A percentile compares a stretch with the other conserved stretches of the same genome.
These are phyloP conservation scores for Carex kokanica DNA, from an alignment of 176 grass and related monocot genomes.

Conservation along the genomic window DNA sequence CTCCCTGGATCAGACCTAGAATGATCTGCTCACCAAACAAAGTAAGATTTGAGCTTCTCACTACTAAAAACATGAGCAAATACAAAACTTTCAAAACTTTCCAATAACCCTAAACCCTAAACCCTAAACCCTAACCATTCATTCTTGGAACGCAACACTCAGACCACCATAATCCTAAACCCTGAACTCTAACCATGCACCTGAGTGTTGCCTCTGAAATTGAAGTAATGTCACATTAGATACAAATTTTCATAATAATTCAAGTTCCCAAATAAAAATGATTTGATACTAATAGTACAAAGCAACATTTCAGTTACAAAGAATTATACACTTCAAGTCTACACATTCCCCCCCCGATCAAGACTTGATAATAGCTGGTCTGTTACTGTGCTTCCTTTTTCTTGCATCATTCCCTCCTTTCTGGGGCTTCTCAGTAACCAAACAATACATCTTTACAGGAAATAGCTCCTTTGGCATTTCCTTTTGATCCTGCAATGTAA, in stretches of 20 bases:
- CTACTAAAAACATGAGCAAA: not conserved
- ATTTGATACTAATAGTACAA: constrained; percentile 13
- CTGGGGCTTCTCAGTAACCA: constrained; percentile 59
- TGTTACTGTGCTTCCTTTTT: constrained; percentile 47
- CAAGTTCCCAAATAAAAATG: not conserved
- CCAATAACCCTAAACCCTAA: no score
- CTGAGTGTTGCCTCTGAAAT: not conserved
- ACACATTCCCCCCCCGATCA: constrained; percentile 18
- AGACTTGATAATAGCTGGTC: constrained; percentile 54
- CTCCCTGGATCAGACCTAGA: not conserved
- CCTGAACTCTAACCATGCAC: not conserved
- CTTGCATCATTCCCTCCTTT: constrained; percentile 38
- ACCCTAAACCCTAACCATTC: no score
- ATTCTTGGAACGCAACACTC: no score
- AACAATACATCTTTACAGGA: constrained; percentile 94
- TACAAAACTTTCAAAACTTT: no score
- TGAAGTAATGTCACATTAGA: not conserved
- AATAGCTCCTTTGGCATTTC: constrained; percentile 79
- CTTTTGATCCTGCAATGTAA: constrained; percentile 73
- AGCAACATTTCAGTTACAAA: not conserved
- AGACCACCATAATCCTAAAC: not conserved
- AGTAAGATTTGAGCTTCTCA: not conserved
- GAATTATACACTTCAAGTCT: constrained; percentile 14
- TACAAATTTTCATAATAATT: constrained; percentile 12
- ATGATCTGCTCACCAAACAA: not conserved